Base-by-base conservation (phyloP, 164 flowering plant species). In the Pachysandra terminalis region DNA sequence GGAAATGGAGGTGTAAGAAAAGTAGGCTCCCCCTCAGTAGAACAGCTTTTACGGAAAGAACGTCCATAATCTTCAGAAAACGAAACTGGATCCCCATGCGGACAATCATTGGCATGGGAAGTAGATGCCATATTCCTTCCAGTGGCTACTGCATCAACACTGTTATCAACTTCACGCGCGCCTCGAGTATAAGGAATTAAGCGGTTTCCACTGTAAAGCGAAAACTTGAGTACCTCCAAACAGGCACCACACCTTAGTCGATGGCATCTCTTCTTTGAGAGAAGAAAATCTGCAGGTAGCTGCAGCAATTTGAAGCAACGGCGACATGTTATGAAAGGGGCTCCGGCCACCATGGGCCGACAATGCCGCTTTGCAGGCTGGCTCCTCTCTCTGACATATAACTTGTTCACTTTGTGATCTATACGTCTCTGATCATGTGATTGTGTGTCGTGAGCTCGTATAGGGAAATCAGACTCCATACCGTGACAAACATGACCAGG, bases 211-310 rank as follows among this genome's bases (percentile, higher is more conserved):
- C 74, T 68, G 26, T 69, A 25, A 59, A 89, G 83, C n/a, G 90
- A 78, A 65, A 86, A 90, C 54, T 72, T 78, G 28, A 93, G 86
- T 16, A 87, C 76, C 65, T 78, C 65, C 0, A 77, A 75, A 75
- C 98, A 93, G 61, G 88, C 81, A 72, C 91, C 82, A 66, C 96
- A 93, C 45, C 71, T 78, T 6, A 93, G 76, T 67, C 53, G 73
- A 68, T 83, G 86, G 74, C 67, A 74, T 62, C 79, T 80, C 72
- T 75, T 83, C 56, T 67, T 79, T 40, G 78, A 78, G 49, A 77
- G 75, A 16, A 87, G 80, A 77, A 88, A 90, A 73, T 88, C 93
- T 73, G 77, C 85, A 71, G 98, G 98, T 26, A 93, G 74, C 66
- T 84, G 95, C 53, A 90, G 81, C 56, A 78, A 66, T 58, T 73